Percentiles rank a stretch among this genome's conserved stretches.
phyloP scores from a whole-genome alignment of 1,139 yeast species.

The Kurtzmaniella quercitrusa region DNA sequence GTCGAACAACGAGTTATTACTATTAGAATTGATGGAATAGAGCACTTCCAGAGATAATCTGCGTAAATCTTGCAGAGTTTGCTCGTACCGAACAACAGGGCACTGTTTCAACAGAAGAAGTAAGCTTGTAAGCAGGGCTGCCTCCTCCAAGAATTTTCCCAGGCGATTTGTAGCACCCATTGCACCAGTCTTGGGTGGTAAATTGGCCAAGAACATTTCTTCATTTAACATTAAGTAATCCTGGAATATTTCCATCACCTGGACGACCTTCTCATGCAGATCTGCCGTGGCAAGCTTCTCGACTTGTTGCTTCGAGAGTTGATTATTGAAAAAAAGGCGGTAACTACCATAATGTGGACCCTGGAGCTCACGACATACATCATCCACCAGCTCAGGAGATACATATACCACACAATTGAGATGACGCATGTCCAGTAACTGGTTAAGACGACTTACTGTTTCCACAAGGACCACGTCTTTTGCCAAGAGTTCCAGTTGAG shows the following conservation, averaged over 20 bases:
- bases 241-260: slow-evolving; percentile 78
- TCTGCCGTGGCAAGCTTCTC: slow-evolving; percentile 90
- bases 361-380: slow-evolving; percentile 60
- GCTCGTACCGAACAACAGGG: slow-evolving; percentile 76
- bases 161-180: not conserved
- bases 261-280: slow-evolving; percentile 72
- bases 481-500: slow-evolving; percentile 79
- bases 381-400: slow-evolving; percentile 67
- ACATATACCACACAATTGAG: slow-evolving; percentile 77
- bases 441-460: slow-evolving; percentile 53
- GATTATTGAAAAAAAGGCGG: slow-evolving; percentile 72
- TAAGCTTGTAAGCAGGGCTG: slow-evolving; percentile 58
- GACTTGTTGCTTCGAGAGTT: slow-evolving; percentile 66
- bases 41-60: slow-evolving; percentile 70
- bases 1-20: slow-evolving; percentile 63
- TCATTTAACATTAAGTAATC: slow-evolving; percentile 75
- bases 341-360: slow-evolving; percentile 78
- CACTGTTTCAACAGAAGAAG: slow-evolving; percentile 70
- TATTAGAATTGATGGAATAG: slow-evolving; percentile 54
- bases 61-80: slow-evolving; percentile 57
- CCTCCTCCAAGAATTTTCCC: slow-evolving; percentile 37
- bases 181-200: slow-evolving; percentile 7
- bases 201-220: slow-evolving; percentile 55
- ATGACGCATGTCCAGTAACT: slow-evolving; percentile 74
- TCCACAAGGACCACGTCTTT: slow-evolving; percentile 83